phyloP scores from a whole-genome alignment of 1,284 basidiomycete species.

The Cryptococcus neoformans region DNA sequence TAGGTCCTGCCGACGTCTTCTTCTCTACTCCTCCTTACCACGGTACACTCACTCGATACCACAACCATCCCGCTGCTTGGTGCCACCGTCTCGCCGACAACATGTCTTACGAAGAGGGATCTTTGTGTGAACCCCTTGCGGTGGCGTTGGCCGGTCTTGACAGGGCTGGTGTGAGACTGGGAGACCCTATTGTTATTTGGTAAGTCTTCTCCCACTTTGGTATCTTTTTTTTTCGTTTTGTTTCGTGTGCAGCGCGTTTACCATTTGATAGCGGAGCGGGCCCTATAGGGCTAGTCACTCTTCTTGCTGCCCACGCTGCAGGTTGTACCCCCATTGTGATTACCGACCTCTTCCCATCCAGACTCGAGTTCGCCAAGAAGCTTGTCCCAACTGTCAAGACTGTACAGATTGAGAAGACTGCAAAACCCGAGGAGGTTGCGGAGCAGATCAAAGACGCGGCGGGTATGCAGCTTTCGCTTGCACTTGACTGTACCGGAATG shows the following conservation, averaged over 20 bases:
- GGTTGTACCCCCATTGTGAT: conserved; percentile 56
- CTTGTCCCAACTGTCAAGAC: conserved; percentile 53
- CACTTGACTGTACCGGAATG: conserved; percentile 65
- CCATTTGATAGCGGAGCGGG: conserved; percentile 47
- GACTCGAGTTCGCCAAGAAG: conserved; percentile 55
- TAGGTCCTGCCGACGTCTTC: conserved; percentile 52
- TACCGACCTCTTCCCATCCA: conserved; percentile 54
- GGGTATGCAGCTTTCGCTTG: conserved; percentile 38
- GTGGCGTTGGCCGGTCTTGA: conserved; percentile 57
- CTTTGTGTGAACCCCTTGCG: conserved; percentile 54
- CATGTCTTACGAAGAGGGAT: conserved; percentile 54
- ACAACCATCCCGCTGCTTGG: conserved; percentile 56
- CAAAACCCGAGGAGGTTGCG: conserved; percentile 38
- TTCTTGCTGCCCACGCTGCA: conserved; percentile 54
- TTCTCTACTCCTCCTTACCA: conserved; percentile 54
- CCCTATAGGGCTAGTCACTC: conserved; percentile 55
- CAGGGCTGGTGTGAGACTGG: conserved; percentile 52
- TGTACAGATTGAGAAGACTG: conserved; percentile 38
- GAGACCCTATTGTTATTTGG: conserved; percentile 53
- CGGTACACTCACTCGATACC: conserved; percentile 53
- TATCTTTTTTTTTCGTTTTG: neutral
- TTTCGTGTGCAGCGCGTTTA: neutral
- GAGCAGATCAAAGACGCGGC: conserved; percentile 41
- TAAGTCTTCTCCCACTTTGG: conserved; percentile 16
- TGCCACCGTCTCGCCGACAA: conserved; percentile 55